These are phyloP conservation scores for Boechera stricta DNA, from an alignment of 345 rosid species.

Conservation along the genomic window DNA sequence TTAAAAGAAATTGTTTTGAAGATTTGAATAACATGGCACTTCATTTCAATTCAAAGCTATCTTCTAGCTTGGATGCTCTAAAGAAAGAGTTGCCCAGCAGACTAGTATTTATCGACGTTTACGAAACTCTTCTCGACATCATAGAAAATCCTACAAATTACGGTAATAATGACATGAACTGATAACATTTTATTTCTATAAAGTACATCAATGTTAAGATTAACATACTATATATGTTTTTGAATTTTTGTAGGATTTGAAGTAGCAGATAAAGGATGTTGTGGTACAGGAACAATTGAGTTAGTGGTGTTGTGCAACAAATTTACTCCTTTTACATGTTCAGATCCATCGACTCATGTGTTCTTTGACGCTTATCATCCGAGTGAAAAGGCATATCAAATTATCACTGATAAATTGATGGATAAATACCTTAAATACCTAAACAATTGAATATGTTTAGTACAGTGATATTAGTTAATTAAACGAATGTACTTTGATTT, in stretches of 20 bases:
- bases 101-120: conserved; percentile 39
- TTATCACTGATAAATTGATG: conserved; percentile 28
- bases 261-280: conserved; percentile 46
- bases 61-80: conserved; percentile 31
- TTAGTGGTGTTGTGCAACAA: conserved; percentile 31
- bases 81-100: conserved; percentile 14
- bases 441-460: conserved; percentile 9
- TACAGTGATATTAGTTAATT: neutral
- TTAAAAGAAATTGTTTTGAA: conserved; percentile 34
- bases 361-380: conserved; percentile 44
- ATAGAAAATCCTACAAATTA: conserved; percentile 17
- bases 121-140: conserved; percentile 34
- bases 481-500: neutral
- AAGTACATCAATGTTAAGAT: neutral
- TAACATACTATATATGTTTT: neutral
- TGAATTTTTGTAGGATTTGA: conserved; percentile 33
- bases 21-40: conserved; percentile 34
- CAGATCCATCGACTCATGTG: conserved; percentile 42
- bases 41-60: conserved; percentile 38
- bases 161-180: conserved; percentile 20
- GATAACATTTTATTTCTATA: neutral
- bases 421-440: conserved; percentile 32
- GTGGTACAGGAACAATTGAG: conserved; percentile 28
- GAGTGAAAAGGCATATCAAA: conserved; percentile 30
- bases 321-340: conserved; percentile 39